Conservation (phyloP, 2,329 filamentous ascomycete species). For the Aspergillus ochraceus region DNA sequence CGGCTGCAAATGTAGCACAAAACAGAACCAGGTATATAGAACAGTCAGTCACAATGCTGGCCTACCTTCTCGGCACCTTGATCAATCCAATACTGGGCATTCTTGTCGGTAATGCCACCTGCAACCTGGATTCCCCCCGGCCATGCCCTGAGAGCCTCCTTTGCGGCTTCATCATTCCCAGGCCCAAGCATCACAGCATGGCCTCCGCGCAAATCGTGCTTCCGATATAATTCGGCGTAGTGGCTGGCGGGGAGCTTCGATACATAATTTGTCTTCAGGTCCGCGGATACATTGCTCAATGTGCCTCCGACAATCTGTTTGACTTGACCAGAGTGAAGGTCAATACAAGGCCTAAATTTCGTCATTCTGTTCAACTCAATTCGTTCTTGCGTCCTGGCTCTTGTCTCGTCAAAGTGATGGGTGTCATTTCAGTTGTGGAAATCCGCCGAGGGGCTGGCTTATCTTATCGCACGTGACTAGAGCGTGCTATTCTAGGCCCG, state of each 20-base stretch:
- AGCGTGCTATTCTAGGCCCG: conserved; percentile 18
- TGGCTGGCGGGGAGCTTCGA: conserved; percentile 78
- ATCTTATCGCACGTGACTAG: conserved; percentile 43
- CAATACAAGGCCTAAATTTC: conserved; percentile 91
- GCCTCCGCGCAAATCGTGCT: conserved; percentile 71
- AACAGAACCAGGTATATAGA: conserved; percentile 2
- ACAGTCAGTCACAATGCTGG: background rate
- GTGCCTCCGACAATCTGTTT: conserved; percentile 99
- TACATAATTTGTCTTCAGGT: conserved; percentile 88
- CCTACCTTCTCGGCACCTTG: conserved; percentile 84
- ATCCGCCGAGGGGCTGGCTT: conserved; percentile 20
- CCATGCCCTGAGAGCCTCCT: conserved; percentile 76
- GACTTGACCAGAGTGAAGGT: conserved; percentile 93
- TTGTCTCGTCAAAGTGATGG: conserved; percentile 13
- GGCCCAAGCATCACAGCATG: conserved; percentile 97
- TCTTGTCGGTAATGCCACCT: conserved; percentile 85
- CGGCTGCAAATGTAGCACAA: background rate
- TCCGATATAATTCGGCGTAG: conserved; percentile 79
- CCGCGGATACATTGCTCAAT: conserved; percentile 64
- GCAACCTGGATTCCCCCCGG: conserved; percentile 80
- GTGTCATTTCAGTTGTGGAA: conserved; percentile 4
- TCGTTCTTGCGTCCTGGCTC: conserved; percentile 1
- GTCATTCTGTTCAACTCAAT: conserved; percentile 64
- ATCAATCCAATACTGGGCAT: conserved; percentile 83
- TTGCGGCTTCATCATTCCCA: conserved; percentile 78